Conservation (phyloP, 2,329 filamentous ascomycete species). For the Curvularia sp. region DNA sequence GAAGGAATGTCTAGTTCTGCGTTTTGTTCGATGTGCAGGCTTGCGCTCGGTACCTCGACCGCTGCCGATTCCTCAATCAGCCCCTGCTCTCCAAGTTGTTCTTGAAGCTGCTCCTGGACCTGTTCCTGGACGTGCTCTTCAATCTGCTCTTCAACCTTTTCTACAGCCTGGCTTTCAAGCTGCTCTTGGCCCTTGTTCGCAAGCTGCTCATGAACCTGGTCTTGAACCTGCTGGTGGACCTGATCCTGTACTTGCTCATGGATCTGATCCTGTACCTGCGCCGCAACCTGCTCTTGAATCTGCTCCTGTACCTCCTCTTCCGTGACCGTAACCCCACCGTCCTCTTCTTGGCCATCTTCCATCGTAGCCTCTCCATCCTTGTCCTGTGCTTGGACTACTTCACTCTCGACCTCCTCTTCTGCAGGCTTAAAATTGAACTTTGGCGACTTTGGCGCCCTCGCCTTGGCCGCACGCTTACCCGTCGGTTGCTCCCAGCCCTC, state of each 20-base stretch:
- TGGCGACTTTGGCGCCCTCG: slow-evolving; percentile 15
- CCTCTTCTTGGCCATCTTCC: slow-evolving; percentile 7
- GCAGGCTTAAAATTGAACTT: slow-evolving; percentile 20
- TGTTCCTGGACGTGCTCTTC: slow-evolving; percentile 19
- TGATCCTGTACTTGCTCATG: slow-evolving; percentile 18
- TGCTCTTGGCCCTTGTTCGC: slow-evolving; percentile 5
- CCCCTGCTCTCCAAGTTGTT: slow-evolving; percentile 9
- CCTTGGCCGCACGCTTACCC: slow-evolving; percentile 22
- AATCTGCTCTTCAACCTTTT: slow-evolving; percentile 16
- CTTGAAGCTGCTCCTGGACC: slow-evolving; percentile 13
- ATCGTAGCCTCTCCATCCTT: not conserved
- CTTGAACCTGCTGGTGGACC: slow-evolving; percentile 12
- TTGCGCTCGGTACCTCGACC: slow-evolving; percentile 5
- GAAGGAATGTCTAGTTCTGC: slow-evolving; percentile 2
- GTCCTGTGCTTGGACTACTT: slow-evolving; percentile 6
- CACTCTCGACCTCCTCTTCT: slow-evolving; percentile 12
- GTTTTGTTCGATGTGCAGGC: slow-evolving; percentile 15
- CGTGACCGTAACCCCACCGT: slow-evolving; percentile 17
- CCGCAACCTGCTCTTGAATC: slow-evolving; percentile 5
- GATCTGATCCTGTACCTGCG: slow-evolving; percentile 16
- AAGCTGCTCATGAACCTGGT: slow-evolving; percentile 22
- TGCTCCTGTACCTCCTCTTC: slow-evolving; percentile 20
- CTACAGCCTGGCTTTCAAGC: slow-evolving; percentile 4
- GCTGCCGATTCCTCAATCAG: slow-evolving; percentile 10
- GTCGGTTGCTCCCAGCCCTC: slow-evolving; percentile 24